These are phyloP conservation scores for Trichophyton verrucosum DNA, from an alignment of 2,329 filamentous ascomycete species.

Conservation along the genomic window DNA sequence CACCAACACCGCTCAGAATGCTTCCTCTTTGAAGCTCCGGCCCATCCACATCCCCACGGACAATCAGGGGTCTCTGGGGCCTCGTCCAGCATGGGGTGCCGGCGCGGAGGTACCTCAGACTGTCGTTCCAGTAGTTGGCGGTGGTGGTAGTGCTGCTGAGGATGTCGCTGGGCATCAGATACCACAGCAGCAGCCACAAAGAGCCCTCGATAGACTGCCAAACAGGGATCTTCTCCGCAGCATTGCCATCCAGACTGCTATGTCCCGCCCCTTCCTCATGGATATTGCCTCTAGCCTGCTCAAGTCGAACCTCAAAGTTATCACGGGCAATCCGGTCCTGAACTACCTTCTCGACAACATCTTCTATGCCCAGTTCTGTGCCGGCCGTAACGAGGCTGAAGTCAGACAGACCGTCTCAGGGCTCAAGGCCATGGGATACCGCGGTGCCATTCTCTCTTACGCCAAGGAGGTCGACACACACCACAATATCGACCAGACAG, in stretches of 20 bases:
- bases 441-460: slow-evolving; percentile 43
- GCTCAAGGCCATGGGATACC: slow-evolving; percentile 40
- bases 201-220: slow-evolving; percentile 11
- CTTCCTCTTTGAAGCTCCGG: slow-evolving; percentile 1
- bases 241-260: slow-evolving; percentile 12
- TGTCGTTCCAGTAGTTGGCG: background rate
- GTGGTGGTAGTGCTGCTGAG: background rate
- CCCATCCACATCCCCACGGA: slow-evolving; percentile 1
- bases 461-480: slow-evolving; percentile 44
- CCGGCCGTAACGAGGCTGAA: slow-evolving; percentile 38
- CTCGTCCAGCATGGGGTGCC: background rate
- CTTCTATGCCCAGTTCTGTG: slow-evolving; percentile 47
- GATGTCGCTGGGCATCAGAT: background rate
- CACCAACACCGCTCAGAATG: background rate
- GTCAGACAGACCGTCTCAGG: slow-evolving; percentile 35
- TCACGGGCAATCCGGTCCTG: slow-evolving; percentile 12
- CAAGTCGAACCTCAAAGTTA: slow-evolving; percentile 9
- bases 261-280: slow-evolving; percentile 14
- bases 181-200: slow-evolving; percentile 4
- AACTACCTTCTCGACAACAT: slow-evolving; percentile 22
- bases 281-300: slow-evolving; percentile 12
- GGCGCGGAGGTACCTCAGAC: background rate
- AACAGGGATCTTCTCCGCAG: slow-evolving; percentile 11
- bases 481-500: slow-evolving; percentile 22
- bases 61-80: background rate